These are phyloP conservation scores for Cercospora nicotianae DNA, from an alignment of 2,329 filamentous ascomycete species.

Conservation along the genomic window DNA sequence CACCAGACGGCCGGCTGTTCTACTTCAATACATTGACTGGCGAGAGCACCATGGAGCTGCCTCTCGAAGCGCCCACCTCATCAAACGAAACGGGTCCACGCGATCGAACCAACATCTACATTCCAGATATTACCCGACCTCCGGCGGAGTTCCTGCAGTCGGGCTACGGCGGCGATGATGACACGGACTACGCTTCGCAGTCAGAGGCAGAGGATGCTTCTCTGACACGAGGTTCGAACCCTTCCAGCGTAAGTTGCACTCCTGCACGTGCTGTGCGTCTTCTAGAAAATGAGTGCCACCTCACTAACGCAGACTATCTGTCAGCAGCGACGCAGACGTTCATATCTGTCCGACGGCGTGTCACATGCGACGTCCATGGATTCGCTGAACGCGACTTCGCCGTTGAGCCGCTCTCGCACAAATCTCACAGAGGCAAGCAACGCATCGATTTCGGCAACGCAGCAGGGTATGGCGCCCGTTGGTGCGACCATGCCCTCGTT, in stretches of 20 bases:
- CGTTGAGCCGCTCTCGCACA: slow-evolving; percentile 57
- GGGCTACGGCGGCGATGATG: slow-evolving; percentile 73
- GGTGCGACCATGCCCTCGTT: slow-evolving; percentile 58
- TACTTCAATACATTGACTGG: slow-evolving; percentile 99
- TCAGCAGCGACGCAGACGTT: slow-evolving; percentile 64
- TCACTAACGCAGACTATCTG: slow-evolving; percentile 29
- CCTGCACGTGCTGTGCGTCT: slow-evolving; percentile 27
- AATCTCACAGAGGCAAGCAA: slow-evolving; percentile 53
- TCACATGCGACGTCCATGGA: slow-evolving; percentile 91
- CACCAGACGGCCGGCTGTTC: slow-evolving; percentile 85
- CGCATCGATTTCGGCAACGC: slow-evolving; percentile 49
- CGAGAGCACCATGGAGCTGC: slow-evolving; percentile 90
- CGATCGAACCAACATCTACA: slow-evolving; percentile 82
- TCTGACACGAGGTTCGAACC: slow-evolving; percentile 66
- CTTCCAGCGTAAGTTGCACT: slow-evolving; percentile 61
- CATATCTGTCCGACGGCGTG: slow-evolving; percentile 66
- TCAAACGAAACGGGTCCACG: slow-evolving; percentile 79
- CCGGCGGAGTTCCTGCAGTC: slow-evolving; percentile 84
- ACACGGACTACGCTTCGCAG: slow-evolving; percentile 89
- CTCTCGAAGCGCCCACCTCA: slow-evolving; percentile 83
- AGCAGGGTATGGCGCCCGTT: slow-evolving; percentile 48
- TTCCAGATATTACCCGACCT: slow-evolving; percentile 85
- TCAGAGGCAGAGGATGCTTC: slow-evolving; percentile 77
- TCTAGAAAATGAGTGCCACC: slow-evolving; percentile 30
- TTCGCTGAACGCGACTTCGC: slow-evolving; percentile 72